Evolutionary conservation across 805 yeast species (phyloP), one percentile per base, ranked within the genome.

Genomic region (Sugiyamaella mastotermitis): DNA sequence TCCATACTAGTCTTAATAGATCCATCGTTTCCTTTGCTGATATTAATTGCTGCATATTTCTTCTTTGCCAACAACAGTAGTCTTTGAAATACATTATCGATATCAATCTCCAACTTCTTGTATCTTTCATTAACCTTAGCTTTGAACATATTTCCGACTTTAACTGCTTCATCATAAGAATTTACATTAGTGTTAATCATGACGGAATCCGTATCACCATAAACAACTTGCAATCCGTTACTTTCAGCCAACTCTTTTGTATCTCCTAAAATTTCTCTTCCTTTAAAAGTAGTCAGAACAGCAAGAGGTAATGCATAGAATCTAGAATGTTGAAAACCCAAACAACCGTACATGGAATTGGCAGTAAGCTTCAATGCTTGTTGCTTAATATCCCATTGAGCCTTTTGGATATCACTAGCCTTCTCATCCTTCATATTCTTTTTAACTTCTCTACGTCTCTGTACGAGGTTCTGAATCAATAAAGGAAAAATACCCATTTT

Each of bases 331-430:
- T 82, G 83, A 59, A 80, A 88, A 50, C 98, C 98, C 52, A 92
- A 72, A 73, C 97, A 92, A 56, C 98, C 98, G 64, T 92, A 92
- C 97, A 92, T 90, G n/a, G 98, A 92, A 62, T 92, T 92, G 20
- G 98, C 98, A 2, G 98, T 94, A 57, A 92, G 70, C 59, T 92
- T 92, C 57, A 92, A 73, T 0, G 98, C 97, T 58, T 83, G 94
- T 61, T 92, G 98, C 55, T 88, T 85, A 55, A 88, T 87, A 59
- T 92, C 97, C 68, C 82, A 86, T 55, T 90, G 96, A 0, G 84
- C 81, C 40, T 63, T 75, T 38, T 52, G 51, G 11, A 68, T 62
- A 0, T 77, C 67, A 0, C 79, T 69, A 16, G 79, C 75, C 31
- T 72, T 70, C 23, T 88, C 80, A 48, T 78, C 80, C 51, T 86